phyloP scores from a whole-genome alignment of 2,329 filamentous ascomycete genomes.

The Cladosporium sphaerospermum region DNA sequence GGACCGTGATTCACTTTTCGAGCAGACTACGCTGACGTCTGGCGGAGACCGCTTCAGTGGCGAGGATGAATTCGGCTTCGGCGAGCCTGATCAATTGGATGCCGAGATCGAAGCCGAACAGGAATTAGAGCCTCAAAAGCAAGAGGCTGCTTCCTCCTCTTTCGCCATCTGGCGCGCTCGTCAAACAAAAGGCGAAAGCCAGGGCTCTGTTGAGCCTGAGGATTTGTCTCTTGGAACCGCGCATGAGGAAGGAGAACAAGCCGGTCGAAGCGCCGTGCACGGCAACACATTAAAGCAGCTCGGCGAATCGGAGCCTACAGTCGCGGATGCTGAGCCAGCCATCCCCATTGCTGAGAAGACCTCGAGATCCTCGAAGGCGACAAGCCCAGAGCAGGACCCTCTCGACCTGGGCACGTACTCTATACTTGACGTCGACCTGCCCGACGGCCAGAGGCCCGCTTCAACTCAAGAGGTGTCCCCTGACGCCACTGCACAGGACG shows the following conservation, averaged over 20 bases:
- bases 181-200: constrained; percentile 15
- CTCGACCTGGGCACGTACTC: neutral
- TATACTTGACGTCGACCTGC: constrained; percentile 12
- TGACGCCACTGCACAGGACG: neutral
- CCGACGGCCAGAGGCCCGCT: neutral
- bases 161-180: constrained; percentile 16
- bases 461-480: neutral
- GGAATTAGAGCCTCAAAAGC: constrained; percentile 10
- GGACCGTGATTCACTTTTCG: neutral
- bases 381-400: constrained; percentile 9
- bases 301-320: neutral
- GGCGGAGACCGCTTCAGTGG: constrained; percentile 26
- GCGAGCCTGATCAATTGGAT: constrained; percentile 16
- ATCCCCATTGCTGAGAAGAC: neutral
- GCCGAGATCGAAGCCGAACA: constrained; percentile 11
- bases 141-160: neutral
- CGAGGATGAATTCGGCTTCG: constrained; percentile 22
- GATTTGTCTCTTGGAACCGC: neutral
- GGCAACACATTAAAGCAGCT: neutral
- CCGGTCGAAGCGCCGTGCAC: neutral
- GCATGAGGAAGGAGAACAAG: constrained; percentile 4
- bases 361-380: neutral
- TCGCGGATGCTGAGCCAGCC: constrained; percentile 2
- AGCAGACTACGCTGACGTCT: constrained; percentile 19
- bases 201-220: constrained; percentile 3